phyloP scores from a whole-genome alignment of 805 yeast genomes.

The Ogataea corticis region DNA sequence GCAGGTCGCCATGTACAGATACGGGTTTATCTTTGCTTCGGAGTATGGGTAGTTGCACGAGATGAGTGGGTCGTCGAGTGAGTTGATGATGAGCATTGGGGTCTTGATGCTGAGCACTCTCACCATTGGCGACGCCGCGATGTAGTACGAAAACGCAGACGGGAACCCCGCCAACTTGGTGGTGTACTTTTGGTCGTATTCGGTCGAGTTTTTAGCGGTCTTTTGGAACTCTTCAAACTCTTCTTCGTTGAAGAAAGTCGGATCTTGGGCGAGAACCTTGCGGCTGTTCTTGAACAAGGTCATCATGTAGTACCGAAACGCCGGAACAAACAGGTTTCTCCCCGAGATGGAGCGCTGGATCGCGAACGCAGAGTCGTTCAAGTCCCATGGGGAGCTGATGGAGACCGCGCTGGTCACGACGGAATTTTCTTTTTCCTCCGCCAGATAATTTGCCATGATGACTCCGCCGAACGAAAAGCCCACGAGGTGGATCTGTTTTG shows the following conservation, averaged over 20 bases:
- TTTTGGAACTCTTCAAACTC: conserved; percentile 36
- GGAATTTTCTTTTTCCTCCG: conserved; percentile 58
- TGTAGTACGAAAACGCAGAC: conserved; percentile 60
- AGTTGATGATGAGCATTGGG: conserved; percentile 60
- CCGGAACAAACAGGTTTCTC: conserved; percentile 40
- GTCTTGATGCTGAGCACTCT: conserved; percentile 56
- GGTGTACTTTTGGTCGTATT: conserved; percentile 65
- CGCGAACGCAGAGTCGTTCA: conserved; percentile 52
- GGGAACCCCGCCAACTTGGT: conserved; percentile 63
- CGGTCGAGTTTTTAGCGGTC: conserved; percentile 42
- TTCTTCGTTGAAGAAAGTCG: conserved; percentile 29
- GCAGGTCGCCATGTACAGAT: conserved; percentile 54
- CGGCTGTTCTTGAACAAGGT: conserved; percentile 47
- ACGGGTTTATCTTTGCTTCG: conserved; percentile 58
- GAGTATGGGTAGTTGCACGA: conserved; percentile 51
- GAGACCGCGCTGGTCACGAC: conserved; percentile 58
- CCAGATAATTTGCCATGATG: conserved; percentile 64
- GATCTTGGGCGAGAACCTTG: conserved; percentile 33
- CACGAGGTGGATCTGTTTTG: conserved; percentile 60
- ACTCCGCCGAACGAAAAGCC: conserved; percentile 79
- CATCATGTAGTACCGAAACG: conserved; percentile 41
- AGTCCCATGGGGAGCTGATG: conserved; percentile 74
- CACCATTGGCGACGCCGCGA: conserved; percentile 62
- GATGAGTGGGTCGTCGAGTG: conserved; percentile 69
- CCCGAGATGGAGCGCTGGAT: conserved; percentile 42